Evolutionary conservation across 306 rosid species (phyloP), one percentile per base, ranked within the genome.

Genomic region (Luffa acutangula): DNA sequence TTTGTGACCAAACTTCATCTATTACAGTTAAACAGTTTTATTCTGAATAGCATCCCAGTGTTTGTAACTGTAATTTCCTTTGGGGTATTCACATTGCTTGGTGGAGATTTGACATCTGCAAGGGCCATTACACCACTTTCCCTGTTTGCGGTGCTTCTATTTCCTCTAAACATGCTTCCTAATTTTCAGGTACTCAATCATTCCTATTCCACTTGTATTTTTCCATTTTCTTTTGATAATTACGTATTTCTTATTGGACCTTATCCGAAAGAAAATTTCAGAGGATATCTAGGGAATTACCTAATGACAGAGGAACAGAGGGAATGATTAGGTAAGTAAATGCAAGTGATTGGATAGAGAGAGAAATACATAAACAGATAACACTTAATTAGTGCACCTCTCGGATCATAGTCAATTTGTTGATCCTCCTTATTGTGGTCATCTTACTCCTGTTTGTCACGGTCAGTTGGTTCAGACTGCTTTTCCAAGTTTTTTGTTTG

Each of bases 71-170:
- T 90, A 59, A 83, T 86, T 66, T 84, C 96, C 64, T 94, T 94
- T 34, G 94, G 98, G 80, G 54, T 77, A 80, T 94, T 94, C 85
- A 90, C 94, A 72, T 80, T 90, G 82, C 91, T 90, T 82, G 98
- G 98, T 53, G 97, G 97, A 56, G 84, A 92, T 31, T 80, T 94
- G 84, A 92, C 98, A 73, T 96, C 98, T 63, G 86, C 98, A 57
- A 89, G 92, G 75, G 97, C 98, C 62, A 92, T 94, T 79, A 92
- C 98, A 67, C 90, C 98, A 41, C 88, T 92, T 42, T 90, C 98
- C 56, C 88, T 94, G 37, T 94, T 92, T 75, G 79, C 98, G 3
- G 85, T 94, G 79, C 79, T 94, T 82, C 91, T 93, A 45, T 80
- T 25, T 85, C 98, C 98, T 80, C 80, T 94, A 81, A 87, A 75